Evolutionary conservation across 345 rosid species (phyloP), one percentile per base, ranked within the genome.

Genomic region (Streptanthus diversifolius): DNA sequence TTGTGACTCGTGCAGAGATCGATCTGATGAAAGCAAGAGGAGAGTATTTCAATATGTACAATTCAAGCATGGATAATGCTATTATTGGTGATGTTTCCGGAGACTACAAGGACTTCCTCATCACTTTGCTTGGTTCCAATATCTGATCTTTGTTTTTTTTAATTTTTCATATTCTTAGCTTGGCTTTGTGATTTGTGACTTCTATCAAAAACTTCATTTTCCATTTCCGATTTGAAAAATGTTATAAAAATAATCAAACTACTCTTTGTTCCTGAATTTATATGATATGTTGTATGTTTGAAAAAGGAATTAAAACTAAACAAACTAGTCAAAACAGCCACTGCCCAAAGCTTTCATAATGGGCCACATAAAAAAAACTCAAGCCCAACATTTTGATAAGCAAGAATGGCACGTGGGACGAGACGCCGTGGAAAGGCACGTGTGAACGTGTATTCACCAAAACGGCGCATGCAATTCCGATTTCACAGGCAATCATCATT

Each of bases 61-160:
- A 85, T 45, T 45, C 81, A 68, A 82, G 78, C 75, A 82, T 93
- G 6, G 93, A 91, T 48, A 82, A 77, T 13, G 95, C 84, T 22
- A 85, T 89, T 39, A 68, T n/a, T 1, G 96, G 82, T 13, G 97
- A 91, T 70, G 84, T 88, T 24, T 93, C 98, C 0, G 97, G 97
- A 59, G 76, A 88, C 73, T 93, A 93, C 62, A 80, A 65, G 70
- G 55, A 75, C 30, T 89, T 93, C 82, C 78, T 91, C 77, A 29
- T 84, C 72, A 83, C 97, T 51, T 82, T 93, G 78, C 87, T 91
- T 40, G 98, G 96, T 56, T 76, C 81, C 45, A 81, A 70, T 52
- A 59, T 83, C 64, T 90, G 79, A 90, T 51, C n/a, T n/a, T n/a
- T 49, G 13, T 19, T 11, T 4, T 10, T 73, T 27, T 8, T 19